Base-by-base conservation (phyloP, 306 rosid genomes). In the Fagus crenata region DNA sequence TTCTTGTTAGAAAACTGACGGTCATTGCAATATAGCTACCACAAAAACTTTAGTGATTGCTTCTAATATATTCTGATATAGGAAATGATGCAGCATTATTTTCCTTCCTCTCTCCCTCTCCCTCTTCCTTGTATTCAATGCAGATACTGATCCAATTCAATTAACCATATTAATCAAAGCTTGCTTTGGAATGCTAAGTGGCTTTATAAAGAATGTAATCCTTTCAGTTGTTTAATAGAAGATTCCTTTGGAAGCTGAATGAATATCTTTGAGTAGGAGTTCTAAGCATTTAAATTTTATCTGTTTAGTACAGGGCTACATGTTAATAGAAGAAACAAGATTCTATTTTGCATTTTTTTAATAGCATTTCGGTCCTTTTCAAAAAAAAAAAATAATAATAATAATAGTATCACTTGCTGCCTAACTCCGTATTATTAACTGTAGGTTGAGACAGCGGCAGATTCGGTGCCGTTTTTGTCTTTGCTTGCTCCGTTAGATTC, bases 391-490 rank as follows among this genome's bases (percentile, higher is more conserved):
- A 22, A 22, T 22, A 22, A 22, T 22, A 22, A 22, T 22, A 22
- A 22, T 22, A 22, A 22, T 22, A 22, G 28, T 22, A 22, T 63
- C 42, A 76, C 31, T 55, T 35, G 28, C 67, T 53, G 74, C 59
- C 32, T 61, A 54, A 67, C 49, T 46, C 64, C 46, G 70, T 80
- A 76, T 69, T 80, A 59, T 80, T 61, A 67, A 85, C 67, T 86
- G 76, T 84, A 96, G 99, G 93, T 92, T 80, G 99, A 96, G 81
- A 87, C 96, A 51, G 90, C 96, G 2, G 53, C 82, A 72, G 89
- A 89, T 83, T 92, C 97, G 33, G 91, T 93, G 78, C 98, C 99
- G 59, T 86, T 73, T 83, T 81, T 96, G 89, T 92, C 99, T 6
- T 82, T 96, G 84, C 97, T 96, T 68, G 83, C 93, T 53, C 99